phyloP scores from a whole-genome alignment of 2,329 filamentous ascomycete species.

The Aspergillus latus region DNA sequence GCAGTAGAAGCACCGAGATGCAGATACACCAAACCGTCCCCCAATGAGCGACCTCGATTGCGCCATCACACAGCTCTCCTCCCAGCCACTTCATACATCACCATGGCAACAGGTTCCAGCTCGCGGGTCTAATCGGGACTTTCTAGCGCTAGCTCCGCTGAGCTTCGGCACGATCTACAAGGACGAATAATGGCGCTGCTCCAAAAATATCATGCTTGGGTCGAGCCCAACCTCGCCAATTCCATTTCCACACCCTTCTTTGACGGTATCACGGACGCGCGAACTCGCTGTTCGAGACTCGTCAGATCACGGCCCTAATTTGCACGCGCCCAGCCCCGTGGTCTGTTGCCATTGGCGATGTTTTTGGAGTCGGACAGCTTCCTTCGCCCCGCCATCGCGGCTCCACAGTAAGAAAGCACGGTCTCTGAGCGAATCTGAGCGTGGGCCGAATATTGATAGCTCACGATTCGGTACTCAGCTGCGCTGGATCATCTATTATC shows the following conservation, averaged over 20 bases:
- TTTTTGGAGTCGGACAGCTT: neutral
- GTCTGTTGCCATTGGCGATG: slow-evolving; percentile 18
- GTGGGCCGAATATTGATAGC: neutral
- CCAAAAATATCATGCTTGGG: slow-evolving; percentile 1
- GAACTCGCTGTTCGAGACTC: slow-evolving; percentile 2
- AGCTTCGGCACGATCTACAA: slow-evolving; percentile 20
- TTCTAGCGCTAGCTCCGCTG: slow-evolving; percentile 14
- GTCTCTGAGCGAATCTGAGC: neutral
- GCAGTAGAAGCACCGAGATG: neutral
- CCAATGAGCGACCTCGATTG: slow-evolving; percentile 12
- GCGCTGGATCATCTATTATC: no score
- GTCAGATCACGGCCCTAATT: slow-evolving; percentile 3
- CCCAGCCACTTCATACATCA: slow-evolving; percentile 15
- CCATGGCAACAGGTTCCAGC: slow-evolving; percentile 24
- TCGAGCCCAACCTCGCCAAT: slow-evolving; percentile 4
- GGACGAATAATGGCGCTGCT: neutral
- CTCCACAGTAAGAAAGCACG: slow-evolving; percentile 5
- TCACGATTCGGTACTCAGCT: neutral
- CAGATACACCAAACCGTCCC: neutral
- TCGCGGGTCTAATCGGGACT: slow-evolving; percentile 20
- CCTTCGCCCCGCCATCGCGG: slow-evolving; percentile 8
- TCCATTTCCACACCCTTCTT: neutral
- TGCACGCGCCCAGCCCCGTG: slow-evolving; percentile 13
- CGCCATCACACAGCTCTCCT: slow-evolving; percentile 11
- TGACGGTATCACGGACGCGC: neutral